phyloP scores from a whole-genome alignment of 2,329 filamentous ascomycete genomes.

The Botrytis hyacinthi region DNA sequence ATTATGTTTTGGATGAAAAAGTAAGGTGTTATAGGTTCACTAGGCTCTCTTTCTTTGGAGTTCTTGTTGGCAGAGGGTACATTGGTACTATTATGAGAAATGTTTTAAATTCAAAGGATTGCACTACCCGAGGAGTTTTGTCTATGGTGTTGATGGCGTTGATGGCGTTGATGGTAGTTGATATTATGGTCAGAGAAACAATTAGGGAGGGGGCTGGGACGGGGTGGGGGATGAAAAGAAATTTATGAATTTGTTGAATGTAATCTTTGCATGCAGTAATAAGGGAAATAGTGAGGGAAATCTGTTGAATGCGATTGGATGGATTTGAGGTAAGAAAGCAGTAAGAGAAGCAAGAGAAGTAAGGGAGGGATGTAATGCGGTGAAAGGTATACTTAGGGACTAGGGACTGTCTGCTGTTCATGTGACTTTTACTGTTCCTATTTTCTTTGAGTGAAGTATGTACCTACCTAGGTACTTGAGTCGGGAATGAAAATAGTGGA shows the following conservation, averaged over 20 bases:
- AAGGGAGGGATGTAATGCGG: background rate
- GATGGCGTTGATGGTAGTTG: background rate
- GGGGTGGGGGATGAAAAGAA: background rate
- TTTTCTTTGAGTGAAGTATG: background rate
- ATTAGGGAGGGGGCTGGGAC: background rate
- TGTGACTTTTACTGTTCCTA: background rate
- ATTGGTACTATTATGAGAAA: slow-evolving; percentile 2
- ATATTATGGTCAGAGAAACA: background rate
- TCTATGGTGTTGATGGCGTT: background rate
- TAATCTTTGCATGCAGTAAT: background rate
- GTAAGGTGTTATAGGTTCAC: too few species aligned
- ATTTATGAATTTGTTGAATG: background rate
- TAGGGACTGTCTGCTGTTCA: background rate
- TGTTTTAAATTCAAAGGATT: background rate
- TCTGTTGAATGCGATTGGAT: background rate
- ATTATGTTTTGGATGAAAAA: slow-evolving; percentile 2
- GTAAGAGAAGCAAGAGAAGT: background rate
- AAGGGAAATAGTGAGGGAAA: background rate
- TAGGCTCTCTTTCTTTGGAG: background rate
- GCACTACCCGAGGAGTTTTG: background rate
- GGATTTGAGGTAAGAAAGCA: background rate
- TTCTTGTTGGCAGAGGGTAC: background rate
- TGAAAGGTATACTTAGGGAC: background rate
- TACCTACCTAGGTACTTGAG: too few species aligned
- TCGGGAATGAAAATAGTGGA: background rate